These are phyloP conservation scores for Teunomyces panamensis DNA, from an alignment of 805 yeast genomes.

Conservation along the genomic window DNA sequence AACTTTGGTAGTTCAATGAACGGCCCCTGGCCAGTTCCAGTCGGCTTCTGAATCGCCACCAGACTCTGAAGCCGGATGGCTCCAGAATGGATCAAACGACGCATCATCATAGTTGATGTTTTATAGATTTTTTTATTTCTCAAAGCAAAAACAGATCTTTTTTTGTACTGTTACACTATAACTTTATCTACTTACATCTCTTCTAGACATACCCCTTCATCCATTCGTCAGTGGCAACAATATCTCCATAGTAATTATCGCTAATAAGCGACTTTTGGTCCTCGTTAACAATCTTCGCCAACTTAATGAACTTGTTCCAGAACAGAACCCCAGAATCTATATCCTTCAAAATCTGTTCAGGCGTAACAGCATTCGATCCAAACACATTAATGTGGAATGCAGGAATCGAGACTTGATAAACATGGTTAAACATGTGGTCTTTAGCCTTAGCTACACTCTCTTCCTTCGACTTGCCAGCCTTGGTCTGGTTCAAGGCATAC, in stretches of 20 bases:
- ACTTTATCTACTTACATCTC: too few relatives aligned
- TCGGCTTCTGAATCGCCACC: constrained; percentile 18
- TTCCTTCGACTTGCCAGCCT: constrained; percentile 21
- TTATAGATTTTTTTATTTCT: not conserved
- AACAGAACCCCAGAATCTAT: constrained; percentile 30
- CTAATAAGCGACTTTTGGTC: constrained; percentile 25
- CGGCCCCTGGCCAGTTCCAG: constrained; percentile 45
- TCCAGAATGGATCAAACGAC: not conserved
- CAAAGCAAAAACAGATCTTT: constrained; percentile 5
- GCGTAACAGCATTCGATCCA: constrained; percentile 38
- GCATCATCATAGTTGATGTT: not conserved
- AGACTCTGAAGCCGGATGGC: not conserved
- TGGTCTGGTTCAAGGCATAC: constrained; percentile 28
- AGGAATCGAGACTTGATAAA: constrained; percentile 36
- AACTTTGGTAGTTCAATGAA: constrained; percentile 43
- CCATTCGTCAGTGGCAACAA: constrained; percentile 30
- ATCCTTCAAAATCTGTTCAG: constrained; percentile 29
- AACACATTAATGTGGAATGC: constrained; percentile 41
- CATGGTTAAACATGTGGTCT: constrained; percentile 33
- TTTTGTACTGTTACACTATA: not conserved
- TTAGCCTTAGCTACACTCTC: constrained; percentile 24
- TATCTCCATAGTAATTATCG: constrained; percentile 19
- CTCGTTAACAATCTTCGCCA: constrained; percentile 23
- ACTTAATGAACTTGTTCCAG: constrained; percentile 32
- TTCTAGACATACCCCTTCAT: constrained; percentile 19